Evolutionary conservation across 108 stramenopile genomes (phyloP), one percentile per base, ranked within the genome.

Genomic region (Fragilaria crotonensis): DNA sequence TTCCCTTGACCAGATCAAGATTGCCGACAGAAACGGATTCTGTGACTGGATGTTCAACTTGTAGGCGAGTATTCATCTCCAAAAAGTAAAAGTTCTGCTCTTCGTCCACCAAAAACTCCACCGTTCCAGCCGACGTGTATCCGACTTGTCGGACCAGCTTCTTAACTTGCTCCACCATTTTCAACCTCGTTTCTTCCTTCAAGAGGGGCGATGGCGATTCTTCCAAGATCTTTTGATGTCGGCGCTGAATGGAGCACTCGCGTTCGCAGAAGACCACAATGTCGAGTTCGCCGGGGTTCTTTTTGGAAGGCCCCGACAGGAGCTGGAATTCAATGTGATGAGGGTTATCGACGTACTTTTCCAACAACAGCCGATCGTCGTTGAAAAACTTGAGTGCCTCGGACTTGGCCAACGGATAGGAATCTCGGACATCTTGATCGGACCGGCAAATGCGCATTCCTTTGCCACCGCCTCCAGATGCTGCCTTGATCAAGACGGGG

Each of bases 321-420:
- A 99, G 72, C 73, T 99, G 96, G 52, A 99, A 94, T 69, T 99
- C 98, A 64, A 99, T 95, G 76, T 99, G 98, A 64, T 95, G 94
- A 3, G 96, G 96, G 55, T 92, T 75, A 51, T 90, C 94, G 46
- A 99, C 80, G 52, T 95, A 99, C 73, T 94, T 94, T 75, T 99
- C 98, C 32, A 99, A 68, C 49, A 99, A 73, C 36, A 99, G 79
- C 19, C 94, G 85, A 66, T 89, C 87, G 67, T 98, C 95, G 5
- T 89, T 94, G 77, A 99, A 99, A 64, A 84, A 77, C 14, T 66
- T 68, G 23, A 68, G 63, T n/a, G 96, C 90, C 76, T 99, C 96
- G 52, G 91, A 85, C 54, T 79, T 80, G 29, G 72, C 68, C 25
- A 93, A 70, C 33, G 67, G 67, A 70, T 83, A 98, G 7, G 92